These are phyloP conservation scores for Talaromyces albobiverticillius DNA, from an alignment of 2,329 filamentous ascomycete genomes.

Conservation along the genomic window DNA sequence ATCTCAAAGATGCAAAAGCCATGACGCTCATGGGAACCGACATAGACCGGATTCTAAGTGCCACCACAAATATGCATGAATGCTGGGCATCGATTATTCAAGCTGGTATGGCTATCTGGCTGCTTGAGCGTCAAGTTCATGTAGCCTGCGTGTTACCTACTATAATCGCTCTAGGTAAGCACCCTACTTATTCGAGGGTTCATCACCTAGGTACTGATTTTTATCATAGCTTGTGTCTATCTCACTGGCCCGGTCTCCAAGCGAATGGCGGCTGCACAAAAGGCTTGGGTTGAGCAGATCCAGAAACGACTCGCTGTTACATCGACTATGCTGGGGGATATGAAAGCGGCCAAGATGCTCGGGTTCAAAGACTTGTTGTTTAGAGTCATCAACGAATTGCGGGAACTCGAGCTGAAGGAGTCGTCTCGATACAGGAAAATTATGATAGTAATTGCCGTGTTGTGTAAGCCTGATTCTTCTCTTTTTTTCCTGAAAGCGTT, in stretches of 20 bases:
- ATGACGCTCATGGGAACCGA: slow-evolving; percentile 47
- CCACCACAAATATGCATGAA: slow-evolving; percentile 42
- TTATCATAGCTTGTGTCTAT: background rate
- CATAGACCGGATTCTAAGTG: slow-evolving; percentile 41
- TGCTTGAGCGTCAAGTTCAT: slow-evolving; percentile 40
- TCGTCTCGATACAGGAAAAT: slow-evolving; percentile 4
- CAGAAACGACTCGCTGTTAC: slow-evolving; percentile 1
- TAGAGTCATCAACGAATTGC: slow-evolving; percentile 35
- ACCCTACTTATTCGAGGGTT: background rate
- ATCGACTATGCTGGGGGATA: slow-evolving; percentile 30
- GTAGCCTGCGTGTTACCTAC: slow-evolving; percentile 44
- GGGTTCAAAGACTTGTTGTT: slow-evolving; percentile 44
- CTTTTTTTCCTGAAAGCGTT: background rate
- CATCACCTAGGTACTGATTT: background rate
- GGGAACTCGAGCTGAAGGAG: slow-evolving; percentile 31
- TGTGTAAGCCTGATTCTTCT: slow-evolving; percentile 2
- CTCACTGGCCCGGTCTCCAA: slow-evolving; percentile 5
- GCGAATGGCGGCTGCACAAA: background rate
- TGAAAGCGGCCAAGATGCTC: slow-evolving; percentile 51
- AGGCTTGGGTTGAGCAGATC: slow-evolving; percentile 6
- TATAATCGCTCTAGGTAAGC: slow-evolving; percentile 3
- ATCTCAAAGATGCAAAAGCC: slow-evolving; percentile 34
- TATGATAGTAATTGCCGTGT: background rate
- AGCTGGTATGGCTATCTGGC: slow-evolving; percentile 44
- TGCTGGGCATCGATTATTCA: slow-evolving; percentile 45